These are phyloP conservation scores for Myxozyma mucilagina DNA, from an alignment of 805 yeast species.

Conservation along the genomic window DNA sequence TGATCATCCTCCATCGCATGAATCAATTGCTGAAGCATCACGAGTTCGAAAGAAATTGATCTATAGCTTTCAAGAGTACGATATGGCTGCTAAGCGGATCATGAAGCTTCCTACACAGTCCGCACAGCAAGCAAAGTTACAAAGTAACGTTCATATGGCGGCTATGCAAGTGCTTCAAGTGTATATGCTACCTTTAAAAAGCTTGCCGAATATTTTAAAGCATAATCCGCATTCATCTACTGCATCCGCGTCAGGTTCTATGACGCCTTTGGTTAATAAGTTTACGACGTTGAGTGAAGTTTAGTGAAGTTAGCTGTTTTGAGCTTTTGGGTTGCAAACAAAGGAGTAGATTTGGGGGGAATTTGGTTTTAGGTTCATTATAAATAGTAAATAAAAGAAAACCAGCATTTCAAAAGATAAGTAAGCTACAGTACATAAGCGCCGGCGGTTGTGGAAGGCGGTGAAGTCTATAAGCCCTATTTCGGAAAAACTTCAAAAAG, in stretches of 20 bases:
- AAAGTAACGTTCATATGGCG: slow-evolving; percentile 57
- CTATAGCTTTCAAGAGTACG: slow-evolving; percentile 54
- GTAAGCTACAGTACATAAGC: too few relatives aligned
- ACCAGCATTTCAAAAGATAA: too few relatives aligned
- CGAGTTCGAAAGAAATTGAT: slow-evolving; percentile 49
- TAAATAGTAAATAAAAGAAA: too few relatives aligned
- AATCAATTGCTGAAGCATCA: slow-evolving; percentile 43
- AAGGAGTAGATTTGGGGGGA: too few relatives aligned
- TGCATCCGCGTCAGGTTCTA: too few relatives aligned
- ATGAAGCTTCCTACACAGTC: slow-evolving; percentile 41
- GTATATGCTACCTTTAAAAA: slow-evolving; percentile 63
- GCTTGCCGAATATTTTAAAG: slow-evolving; percentile 52
- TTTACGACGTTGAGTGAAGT: slow-evolving; percentile 4
- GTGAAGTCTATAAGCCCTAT: neutral
- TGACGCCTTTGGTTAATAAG: slow-evolving; percentile 4
- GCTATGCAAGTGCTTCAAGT: slow-evolving; percentile 65
- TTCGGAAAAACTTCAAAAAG: neutral
- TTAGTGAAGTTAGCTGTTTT: neutral
- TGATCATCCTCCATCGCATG: slow-evolving; percentile 37
- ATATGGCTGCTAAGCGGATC: slow-evolving; percentile 50
- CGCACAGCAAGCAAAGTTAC: slow-evolving; percentile 49
- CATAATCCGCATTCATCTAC: slow-evolving; percentile 10
- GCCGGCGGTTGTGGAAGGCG: too few relatives aligned
- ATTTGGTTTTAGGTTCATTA: too few relatives aligned
- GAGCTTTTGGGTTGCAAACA: too few relatives aligned